These are phyloP conservation scores for Fusarium veterinarium DNA, from an alignment of 2,329 filamentous ascomycete species.

Conservation along the genomic window DNA sequence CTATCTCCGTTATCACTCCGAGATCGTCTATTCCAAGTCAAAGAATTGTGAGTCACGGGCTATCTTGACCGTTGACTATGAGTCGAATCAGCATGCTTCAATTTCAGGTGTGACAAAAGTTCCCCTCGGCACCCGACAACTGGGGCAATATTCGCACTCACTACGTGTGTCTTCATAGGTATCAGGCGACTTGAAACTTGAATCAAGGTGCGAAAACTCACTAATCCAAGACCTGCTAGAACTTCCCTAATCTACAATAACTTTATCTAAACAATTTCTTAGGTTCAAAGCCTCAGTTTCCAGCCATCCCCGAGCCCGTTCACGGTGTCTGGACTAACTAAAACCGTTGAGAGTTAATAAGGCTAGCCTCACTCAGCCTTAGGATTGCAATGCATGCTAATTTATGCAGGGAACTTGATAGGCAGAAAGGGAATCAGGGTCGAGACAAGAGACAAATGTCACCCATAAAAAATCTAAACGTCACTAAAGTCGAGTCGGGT, in stretches of 20 bases:
- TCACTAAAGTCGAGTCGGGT: conserved; percentile 21
- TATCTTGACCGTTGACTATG: neutral
- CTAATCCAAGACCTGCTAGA: neutral
- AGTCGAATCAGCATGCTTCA: neutral
- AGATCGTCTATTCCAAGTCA: neutral
- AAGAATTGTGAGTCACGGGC: conserved; percentile 7
- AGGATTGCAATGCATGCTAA: conserved; percentile 1
- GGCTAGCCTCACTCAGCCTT: conserved; percentile 11
- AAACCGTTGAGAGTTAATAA: neutral
- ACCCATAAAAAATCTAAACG: conserved; percentile 31
- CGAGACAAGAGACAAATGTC: neutral
- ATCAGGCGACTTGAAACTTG: neutral
- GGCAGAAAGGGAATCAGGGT: neutral
- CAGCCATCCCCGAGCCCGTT: neutral
- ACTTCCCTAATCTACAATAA: neutral
- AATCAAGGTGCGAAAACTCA: neutral
- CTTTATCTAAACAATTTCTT: neutral
- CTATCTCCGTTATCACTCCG: neutral
- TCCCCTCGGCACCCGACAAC: neutral
- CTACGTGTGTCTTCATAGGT: neutral
- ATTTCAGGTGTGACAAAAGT: conserved; percentile 14
- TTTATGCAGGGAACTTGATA: neutral
- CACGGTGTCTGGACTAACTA: neutral
- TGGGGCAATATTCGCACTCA: neutral
- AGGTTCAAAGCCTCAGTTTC: neutral